Conservation (phyloP, 768 basidiomycete species). For the Rubroboletus pulcherrimus region DNA sequence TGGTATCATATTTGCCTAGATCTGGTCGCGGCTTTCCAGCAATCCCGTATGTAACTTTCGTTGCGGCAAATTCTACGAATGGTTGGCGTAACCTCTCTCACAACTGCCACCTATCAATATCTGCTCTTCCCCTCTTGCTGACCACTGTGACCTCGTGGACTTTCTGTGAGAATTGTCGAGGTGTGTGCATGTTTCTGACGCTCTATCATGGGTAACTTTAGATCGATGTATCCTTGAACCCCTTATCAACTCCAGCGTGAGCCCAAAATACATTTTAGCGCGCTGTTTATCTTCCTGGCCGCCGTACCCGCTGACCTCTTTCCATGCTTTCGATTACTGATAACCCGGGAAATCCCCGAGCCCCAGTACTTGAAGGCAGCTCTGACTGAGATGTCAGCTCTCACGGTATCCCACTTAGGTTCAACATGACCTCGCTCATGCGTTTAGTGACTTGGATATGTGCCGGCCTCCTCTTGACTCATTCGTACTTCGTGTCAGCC, state of each 20-base stretch:
- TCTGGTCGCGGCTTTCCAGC: not conserved
- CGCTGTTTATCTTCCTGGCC: not conserved
- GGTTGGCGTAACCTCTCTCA: not conserved
- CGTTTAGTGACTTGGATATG: conserved; percentile 7
- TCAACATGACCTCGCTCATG: conserved; percentile 4
- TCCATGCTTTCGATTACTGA: conserved; percentile 3
- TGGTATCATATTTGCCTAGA: not conserved
- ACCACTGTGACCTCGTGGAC: not conserved
- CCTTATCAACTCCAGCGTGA: conserved; percentile 1
- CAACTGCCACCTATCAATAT: not conserved
- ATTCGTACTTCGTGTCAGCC: conserved; percentile 9
- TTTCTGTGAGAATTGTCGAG: not conserved
- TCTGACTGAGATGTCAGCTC: not conserved
- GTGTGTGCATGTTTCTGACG: not conserved
- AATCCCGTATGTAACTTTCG: not conserved
- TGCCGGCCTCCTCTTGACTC: conserved; percentile 1
- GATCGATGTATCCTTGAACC: not conserved
- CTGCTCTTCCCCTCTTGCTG: too few species aligned
- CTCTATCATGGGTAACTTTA: conserved; percentile 1
- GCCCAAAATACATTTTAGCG: not conserved
- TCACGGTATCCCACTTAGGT: not conserved
- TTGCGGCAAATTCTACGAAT: not conserved
- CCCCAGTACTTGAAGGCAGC: conserved; percentile 5
- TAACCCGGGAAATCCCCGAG: not conserved
- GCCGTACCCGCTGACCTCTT: conserved; percentile 6